phyloP scores from a whole-genome alignment of 2,329 filamentous ascomycete genomes.

The Paecilomyces sp. region DNA sequence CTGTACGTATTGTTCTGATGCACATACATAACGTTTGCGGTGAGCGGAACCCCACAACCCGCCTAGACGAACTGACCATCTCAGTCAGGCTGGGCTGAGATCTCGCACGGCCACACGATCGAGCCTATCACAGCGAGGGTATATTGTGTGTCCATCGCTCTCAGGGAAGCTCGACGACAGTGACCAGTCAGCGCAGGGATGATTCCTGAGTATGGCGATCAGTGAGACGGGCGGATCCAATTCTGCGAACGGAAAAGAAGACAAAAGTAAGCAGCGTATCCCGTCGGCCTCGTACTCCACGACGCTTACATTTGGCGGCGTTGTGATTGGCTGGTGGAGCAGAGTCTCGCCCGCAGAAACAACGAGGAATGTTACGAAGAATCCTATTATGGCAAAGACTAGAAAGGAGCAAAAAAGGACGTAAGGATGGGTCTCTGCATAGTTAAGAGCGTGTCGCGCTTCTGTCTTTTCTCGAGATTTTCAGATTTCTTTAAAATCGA shows the following conservation, averaged over 20 bases:
- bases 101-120: not conserved
- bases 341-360: not conserved
- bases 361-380: not conserved
- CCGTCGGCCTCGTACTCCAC: not conserved
- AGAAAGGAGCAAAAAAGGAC: not conserved
- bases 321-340: not conserved
- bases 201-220: not conserved
- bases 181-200: not conserved
- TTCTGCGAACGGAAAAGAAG: not conserved
- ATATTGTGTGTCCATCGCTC: not conserved
- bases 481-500: not conserved
- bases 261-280: not conserved
- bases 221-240: not conserved
- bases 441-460: not conserved
- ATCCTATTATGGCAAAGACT: not conserved
- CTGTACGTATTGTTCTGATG: no score
- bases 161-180: no score
- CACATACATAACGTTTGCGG: not conserved
- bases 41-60: not conserved
- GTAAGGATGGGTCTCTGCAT: not conserved
- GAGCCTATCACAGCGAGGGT: not conserved
- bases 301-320: not conserved
- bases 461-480: not conserved
- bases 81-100: not conserved
- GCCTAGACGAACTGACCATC: not conserved